A percentile compares a stretch with the other conserved stretches of the same genome.
Evolutionary conservation across 805 yeast species (phyloP).

Genomic region (Lipomyces spencermartinsiae): DNA sequence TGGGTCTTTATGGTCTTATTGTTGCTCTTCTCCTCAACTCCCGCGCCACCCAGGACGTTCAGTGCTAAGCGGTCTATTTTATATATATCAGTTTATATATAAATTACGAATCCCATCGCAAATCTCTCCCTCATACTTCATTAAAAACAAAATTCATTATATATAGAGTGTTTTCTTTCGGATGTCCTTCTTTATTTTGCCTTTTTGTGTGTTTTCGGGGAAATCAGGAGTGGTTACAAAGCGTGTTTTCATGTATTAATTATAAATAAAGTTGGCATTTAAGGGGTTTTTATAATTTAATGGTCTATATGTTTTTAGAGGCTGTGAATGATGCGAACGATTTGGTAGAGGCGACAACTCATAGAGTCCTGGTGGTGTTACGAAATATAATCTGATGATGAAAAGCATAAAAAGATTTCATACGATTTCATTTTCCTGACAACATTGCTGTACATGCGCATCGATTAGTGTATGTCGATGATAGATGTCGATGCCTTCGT

Average conservation of each 20-base stretch:
- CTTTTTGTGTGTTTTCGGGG: constrained; percentile 22
- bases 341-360: background rate
- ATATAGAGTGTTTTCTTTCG: constrained; percentile 25
- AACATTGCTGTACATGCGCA: too few species aligned
- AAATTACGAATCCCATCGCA: constrained; percentile 5
- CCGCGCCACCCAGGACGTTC: constrained; percentile 67
- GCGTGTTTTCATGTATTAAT: constrained; percentile 32
- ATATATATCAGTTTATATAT: constrained; percentile 15
- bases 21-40: constrained; percentile 98
- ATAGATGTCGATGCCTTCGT: too few species aligned
- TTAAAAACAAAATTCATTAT: constrained; percentile 18
- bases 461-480: too few species aligned
- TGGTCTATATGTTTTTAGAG: background rate
- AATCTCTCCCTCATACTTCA: constrained; percentile 13
- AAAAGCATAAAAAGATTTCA: background rate
- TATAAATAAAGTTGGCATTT: constrained; percentile 35
- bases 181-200: constrained; percentile 13
- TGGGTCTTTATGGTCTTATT: constrained; percentile 97
- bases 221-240: constrained; percentile 31
- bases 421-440: background rate
- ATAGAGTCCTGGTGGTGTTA: background rate
- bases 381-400: background rate
- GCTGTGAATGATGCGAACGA: background rate
- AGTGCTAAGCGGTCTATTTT: constrained; percentile 32
- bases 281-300: constrained; percentile 23